Evolutionary conservation across 2,329 filamentous ascomycete genomes (phyloP), one percentile per base, ranked within the genome.

Genomic region (Neofusicoccum parvum): DNA sequence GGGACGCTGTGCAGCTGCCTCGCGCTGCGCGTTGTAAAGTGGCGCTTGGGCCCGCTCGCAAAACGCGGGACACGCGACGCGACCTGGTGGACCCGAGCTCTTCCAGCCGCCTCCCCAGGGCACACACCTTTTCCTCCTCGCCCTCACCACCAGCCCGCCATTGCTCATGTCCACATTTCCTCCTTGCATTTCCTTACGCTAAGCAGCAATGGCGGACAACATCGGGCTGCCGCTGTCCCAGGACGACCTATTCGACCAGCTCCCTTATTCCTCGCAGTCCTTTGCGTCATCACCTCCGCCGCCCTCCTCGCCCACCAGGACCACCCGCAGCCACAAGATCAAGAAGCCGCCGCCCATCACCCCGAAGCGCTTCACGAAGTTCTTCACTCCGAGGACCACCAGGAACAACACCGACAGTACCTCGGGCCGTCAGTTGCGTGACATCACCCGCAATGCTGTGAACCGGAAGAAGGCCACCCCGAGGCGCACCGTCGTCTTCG

Each of bases 271-370:
- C 17, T 65, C 64, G 17, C 64, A 65, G 56, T 51, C 64, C 23
- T 62, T 65, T 66, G 72, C 73, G n/a, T 79, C 78, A 54, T 77
- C 79, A 63, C 73, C 73, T 66, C 73, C 73, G 67, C 67, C 70
- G 49, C 68, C 78, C 34, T 49, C 73, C 37, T 68, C 74, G 34
- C 70, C 70, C 27, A 66, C 68, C 39, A 71, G 70, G 36, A 70
- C 69, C 41, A 69, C 20, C 27, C 45, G 7, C 32, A 37, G 15
- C 49, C 23, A 73, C 56, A 83, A 82, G 69, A 76, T 75, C 43
- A 81, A 75, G 68, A 80, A 78, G 66, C 79, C 80, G 37, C 82
- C 82, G 5, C 82, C 81, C 34, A 81, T 84, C 68, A 84, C 82
- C 0, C 82, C 82, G 6, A 82, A 82, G 70, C 78, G 82, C 65